Percentiles rank a stretch among this genome's conserved stretches.
phyloP scores from a whole-genome alignment of 306 rosid genomes.

The Cotoneaster glaucophyllus region DNA sequence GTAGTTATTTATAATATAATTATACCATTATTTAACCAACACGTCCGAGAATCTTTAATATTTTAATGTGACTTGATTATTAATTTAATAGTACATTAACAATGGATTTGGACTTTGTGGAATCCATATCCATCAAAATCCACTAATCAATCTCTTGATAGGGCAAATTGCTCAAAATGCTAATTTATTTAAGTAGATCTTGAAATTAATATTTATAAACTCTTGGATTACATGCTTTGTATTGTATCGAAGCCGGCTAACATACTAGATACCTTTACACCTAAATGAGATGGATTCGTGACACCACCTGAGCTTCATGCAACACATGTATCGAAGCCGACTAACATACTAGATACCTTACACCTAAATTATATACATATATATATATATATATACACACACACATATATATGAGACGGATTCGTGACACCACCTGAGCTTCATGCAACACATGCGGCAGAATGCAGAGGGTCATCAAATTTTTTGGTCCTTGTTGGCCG shows the following conservation, averaged over 20 bases:
- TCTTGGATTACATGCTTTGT: background rate
- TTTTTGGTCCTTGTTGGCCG: too few species aligned
- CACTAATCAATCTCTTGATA: background rate
- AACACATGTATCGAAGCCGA: background rate
- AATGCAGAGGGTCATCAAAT: background rate
- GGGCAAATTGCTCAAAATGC: background rate
- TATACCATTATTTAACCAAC: background rate
- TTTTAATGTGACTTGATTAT: background rate
- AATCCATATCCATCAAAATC: background rate
- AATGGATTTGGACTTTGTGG: background rate
- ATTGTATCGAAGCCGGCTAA: background rate
- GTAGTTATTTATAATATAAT: background rate
- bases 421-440: background rate
- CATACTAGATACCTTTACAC: background rate
- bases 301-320: too few species aligned
- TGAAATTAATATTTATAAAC: background rate
- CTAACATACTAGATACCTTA: background rate
- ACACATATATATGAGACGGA: too few species aligned
- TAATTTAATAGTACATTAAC: background rate
- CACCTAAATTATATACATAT: background rate
- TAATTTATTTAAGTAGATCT: background rate
- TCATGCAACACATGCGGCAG: background rate
- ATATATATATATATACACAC: too few species aligned
- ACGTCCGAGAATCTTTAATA: background rate
- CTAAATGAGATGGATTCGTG: too few species aligned